Evolutionary conservation across 331 rosid genomes (phyloP), one percentile per base, ranked within the genome.

Genomic region (Acacia pycnantha): DNA sequence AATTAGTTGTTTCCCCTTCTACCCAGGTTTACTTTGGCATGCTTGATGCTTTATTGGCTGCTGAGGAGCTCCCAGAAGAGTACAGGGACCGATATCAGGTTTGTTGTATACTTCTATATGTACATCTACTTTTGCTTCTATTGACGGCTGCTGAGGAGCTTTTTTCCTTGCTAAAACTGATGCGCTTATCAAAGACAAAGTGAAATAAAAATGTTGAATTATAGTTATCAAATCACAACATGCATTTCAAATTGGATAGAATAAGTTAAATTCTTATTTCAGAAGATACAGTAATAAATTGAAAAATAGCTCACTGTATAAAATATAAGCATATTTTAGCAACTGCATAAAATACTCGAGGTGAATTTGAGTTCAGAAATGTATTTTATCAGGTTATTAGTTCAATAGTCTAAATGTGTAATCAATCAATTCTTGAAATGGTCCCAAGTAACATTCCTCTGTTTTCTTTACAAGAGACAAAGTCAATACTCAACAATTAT

Each of bases 51-150:
- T 84, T 96, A 73, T 88, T 96, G 91, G 97, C 98, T 68, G 88
- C 99, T 8, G 99, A 96, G 88, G 95, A 89, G 89, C 98, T 96
- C 79, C 99, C 99, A 33, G 98, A 92, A 83, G 99, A 96, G 83
- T 96, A 91, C 84, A 88, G 90, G 80, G 94, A 90, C 81, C 97
- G 91, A 68, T 48, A 80, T 81, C 99, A 96, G 97, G 99, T 95
- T 87, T 59, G 75, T 70, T 3, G 33, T 26, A 61, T 12, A 26
- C 41, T 37, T 27, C 3, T 26, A 12, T 44, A 24, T 70, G 54
- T 41, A 0, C 75, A 14, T 21, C 53, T 74, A 41, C 70, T 76
- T 80, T 43, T 67, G 41, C 37, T 56, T 66, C 74, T 73, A 33
- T 50, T 70, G 46, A 58, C 76, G 35, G 74, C 44, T 59, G 31